Evolutionary conservation across 2,329 filamentous ascomycete genomes (phyloP).

Genomic region (Alternaria brassicae): DNA sequence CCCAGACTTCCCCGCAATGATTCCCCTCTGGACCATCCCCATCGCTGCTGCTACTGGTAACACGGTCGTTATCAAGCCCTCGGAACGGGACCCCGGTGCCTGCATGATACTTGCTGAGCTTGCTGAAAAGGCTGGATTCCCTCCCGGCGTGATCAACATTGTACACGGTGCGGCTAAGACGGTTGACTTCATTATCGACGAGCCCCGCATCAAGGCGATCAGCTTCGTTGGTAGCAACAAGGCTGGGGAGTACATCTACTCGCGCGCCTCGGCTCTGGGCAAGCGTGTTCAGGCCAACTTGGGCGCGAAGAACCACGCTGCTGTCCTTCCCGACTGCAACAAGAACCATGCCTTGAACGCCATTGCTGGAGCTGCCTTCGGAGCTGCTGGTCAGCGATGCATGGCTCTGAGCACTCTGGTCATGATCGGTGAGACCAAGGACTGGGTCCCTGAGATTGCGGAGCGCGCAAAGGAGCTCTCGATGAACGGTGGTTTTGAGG

Average conservation of each 20-base stretch:
- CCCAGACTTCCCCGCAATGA: slow-evolving; percentile 87
- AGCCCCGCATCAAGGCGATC: slow-evolving; percentile 84
- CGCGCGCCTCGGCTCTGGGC: slow-evolving; percentile 79
- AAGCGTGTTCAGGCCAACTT: slow-evolving; percentile 90
- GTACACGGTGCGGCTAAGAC: slow-evolving; percentile 81
- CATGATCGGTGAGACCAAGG: slow-evolving; percentile 83
- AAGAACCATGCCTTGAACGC: slow-evolving; percentile 89
- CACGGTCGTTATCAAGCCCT: slow-evolving; percentile 84
- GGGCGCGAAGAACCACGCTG: slow-evolving; percentile 87
- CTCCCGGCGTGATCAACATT: slow-evolving; percentile 81
- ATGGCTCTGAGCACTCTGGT: slow-evolving; percentile 87
- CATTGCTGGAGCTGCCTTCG: slow-evolving; percentile 83
- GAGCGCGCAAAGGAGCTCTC: slow-evolving; percentile 75
- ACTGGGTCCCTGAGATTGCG: slow-evolving; percentile 80
- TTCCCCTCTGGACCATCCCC: slow-evolving; percentile 88
- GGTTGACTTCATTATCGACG: slow-evolving; percentile 86
- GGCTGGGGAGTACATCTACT: slow-evolving; percentile 86
- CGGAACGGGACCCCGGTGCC: slow-evolving; percentile 82
- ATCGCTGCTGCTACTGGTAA: slow-evolving; percentile 85
- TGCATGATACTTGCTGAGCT: slow-evolving; percentile 86
- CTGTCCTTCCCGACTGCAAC: slow-evolving; percentile 84
- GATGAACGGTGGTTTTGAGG: slow-evolving; percentile 82
- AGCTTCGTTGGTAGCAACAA: slow-evolving; percentile 88
- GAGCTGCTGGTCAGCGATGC: slow-evolving; percentile 83
- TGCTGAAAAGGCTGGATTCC: slow-evolving; percentile 80